phyloP scores from a whole-genome alignment of 73 alveolate genomes.

The Paramecium sexaurelia region DNA sequence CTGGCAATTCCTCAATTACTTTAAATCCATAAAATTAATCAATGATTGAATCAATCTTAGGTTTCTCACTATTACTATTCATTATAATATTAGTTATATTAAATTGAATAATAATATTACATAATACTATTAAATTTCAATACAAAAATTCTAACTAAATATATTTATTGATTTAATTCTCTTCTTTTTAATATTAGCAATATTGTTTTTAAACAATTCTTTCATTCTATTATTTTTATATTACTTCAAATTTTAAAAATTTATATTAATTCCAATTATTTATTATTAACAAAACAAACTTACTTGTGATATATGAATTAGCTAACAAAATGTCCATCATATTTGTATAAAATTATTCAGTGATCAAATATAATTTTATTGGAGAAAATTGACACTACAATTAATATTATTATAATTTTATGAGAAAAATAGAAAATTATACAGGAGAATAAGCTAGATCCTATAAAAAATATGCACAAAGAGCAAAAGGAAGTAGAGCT shows the following conservation, averaged over 20 bases:
- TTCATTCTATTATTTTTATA: too few relatives aligned
- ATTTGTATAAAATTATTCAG: too few relatives aligned
- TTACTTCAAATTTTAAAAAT: too few relatives aligned
- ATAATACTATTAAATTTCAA: neutral
- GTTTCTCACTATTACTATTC: neutral
- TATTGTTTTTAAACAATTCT: too few relatives aligned
- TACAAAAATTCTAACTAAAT: neutral
- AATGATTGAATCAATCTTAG: neutral
- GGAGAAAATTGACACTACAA: neutral
- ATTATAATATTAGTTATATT: neutral
- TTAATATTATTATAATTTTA: neutral
- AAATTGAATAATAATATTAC: neutral
- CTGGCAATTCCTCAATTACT: conserved; percentile 36
- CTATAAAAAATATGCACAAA: neutral
- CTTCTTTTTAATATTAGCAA: too few relatives aligned
- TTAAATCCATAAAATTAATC: neutral
- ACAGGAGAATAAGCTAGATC: neutral
- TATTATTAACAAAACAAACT: too few relatives aligned
- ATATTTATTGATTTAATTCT: neutral
- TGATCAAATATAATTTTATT: too few relatives aligned
- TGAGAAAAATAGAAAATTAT: neutral
- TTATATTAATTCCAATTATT: too few relatives aligned
- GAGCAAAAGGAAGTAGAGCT: neutral
- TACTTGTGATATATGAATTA: too few relatives aligned
- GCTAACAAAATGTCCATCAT: too few relatives aligned